Conservation (phyloP, 2,329 filamentous ascomycete species). For the Fusarium brachygibbosum region DNA sequence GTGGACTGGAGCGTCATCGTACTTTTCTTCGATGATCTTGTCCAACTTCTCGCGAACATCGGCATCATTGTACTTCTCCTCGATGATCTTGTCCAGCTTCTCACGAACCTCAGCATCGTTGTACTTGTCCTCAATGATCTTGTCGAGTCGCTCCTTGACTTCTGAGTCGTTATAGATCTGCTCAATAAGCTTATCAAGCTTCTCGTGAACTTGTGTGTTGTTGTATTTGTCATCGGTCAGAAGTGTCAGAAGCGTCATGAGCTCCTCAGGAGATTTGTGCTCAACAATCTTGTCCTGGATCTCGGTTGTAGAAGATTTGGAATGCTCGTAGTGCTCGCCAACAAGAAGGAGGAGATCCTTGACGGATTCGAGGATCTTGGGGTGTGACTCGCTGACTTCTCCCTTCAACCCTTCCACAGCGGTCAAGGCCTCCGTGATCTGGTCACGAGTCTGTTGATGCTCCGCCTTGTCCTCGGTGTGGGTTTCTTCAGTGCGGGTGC, state of each 20-base stretch:
- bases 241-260: conserved; percentile 63
- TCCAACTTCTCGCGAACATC: conserved; percentile 65
- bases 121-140: conserved; percentile 30
- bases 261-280: conserved; percentile 70
- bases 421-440: conserved; percentile 80
- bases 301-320: conserved; percentile 72
- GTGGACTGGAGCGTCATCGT: conserved; percentile 49
- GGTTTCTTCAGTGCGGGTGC: conserved; percentile 79
- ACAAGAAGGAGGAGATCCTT: conserved; percentile 88
- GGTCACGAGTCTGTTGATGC: conserved; percentile 85
- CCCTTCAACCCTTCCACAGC: conserved; percentile 82
- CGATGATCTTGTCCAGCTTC: conserved; percentile 27
- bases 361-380: conserved; percentile 87
- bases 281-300: conserved; percentile 73
- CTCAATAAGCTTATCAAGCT: conserved; percentile 48
- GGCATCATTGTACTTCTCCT: conserved; percentile 68
- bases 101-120: conserved; percentile 24
- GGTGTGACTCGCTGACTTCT: conserved; percentile 85
- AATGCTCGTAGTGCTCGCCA: conserved; percentile 89
- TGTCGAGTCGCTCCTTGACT: conserved; percentile 49
- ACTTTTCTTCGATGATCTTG: conserved; percentile 53
- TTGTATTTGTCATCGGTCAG: conserved; percentile 63
- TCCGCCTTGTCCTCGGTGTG: conserved; percentile 81
- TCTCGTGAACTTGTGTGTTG: conserved; percentile 52
- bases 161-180: conserved; percentile 48